Evolutionary conservation across 768 basidiomycete species (phyloP), one percentile per base, ranked within the genome.

Genomic region (Chalciporus piperatus): DNA sequence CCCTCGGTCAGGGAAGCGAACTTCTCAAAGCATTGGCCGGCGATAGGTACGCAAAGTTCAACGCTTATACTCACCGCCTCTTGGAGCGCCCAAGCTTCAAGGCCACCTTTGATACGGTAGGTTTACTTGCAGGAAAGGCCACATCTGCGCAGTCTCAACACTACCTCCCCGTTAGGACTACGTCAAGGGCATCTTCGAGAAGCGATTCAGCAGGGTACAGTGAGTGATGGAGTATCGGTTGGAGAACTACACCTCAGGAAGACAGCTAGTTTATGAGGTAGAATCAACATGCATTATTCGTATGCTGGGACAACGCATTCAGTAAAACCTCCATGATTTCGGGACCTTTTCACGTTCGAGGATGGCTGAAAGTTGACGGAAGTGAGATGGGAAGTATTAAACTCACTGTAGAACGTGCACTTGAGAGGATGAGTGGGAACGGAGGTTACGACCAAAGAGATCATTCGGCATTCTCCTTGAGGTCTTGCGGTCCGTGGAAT

Each of bases 21-120:
- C 64, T 76, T 3, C 68, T 75, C 43, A 70, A 76, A 27, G 68
- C 60, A 4, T 63, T 85, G 43, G 59, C 47, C 5, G 41, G 8
- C 11, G 62, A 73, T 4, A 79, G 78, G 57, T 84, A 77, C 50
- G 74, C 67, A n/a, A 73, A 78, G 44, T 74, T 81, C 51, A 66
- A 68, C 38, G 68, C 75, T 54, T 87, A 87, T 54, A 69, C 68
- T 20, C 59, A 65, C 6, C 78, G 74, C 25, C 51, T 85, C 30
- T 73, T 75, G 58, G 73, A 65, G 3, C 74, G 84, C 59, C 72
- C 76, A 17, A 85, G 81, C 59, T 76, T 78, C 62, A 74, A 75
- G 57, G 65, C 70, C 20, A 86, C 82, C 0, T 85, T 80, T 49
- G 67, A 81, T 51, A 66, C 70, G 65, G 83, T 83, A 58, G n/a